Percentiles rank a stretch among this genome's conserved stretches.
Conservation (phyloP, 2,329 filamentous ascomycete genomes). For the Verticillium nubilum region DNA sequence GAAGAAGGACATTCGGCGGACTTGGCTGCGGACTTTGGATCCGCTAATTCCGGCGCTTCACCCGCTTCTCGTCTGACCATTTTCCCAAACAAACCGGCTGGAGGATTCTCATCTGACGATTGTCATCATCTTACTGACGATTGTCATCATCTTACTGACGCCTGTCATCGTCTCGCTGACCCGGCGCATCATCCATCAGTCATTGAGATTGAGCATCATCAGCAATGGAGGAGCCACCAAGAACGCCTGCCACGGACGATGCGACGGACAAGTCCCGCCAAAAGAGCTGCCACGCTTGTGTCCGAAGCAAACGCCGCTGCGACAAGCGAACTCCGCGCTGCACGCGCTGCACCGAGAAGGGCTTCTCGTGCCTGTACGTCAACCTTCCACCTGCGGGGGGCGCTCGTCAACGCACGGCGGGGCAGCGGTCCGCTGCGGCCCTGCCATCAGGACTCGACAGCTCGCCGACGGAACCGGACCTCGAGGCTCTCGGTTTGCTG, state of each 20-base stretch:
- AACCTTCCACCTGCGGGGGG: neutral
- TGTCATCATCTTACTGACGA: neutral
- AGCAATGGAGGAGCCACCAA: neutral
- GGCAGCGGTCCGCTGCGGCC: neutral
- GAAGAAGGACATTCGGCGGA: neutral
- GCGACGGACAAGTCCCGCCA: conserved; percentile 20
- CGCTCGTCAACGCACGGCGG: neutral
- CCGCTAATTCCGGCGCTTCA: neutral
- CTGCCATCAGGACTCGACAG: neutral
- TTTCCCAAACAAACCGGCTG: neutral
- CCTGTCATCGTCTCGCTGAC: too few relatives aligned
- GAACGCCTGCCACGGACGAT: neutral
- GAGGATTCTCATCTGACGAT: neutral
- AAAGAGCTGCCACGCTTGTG: conserved; percentile 42
- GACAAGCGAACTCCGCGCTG: conserved; percentile 37
- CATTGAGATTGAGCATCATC: too few relatives aligned
- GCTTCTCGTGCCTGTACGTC: conserved; percentile 31
- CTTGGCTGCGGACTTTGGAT: neutral
- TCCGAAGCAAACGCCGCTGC: conserved; percentile 38
- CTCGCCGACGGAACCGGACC: neutral
- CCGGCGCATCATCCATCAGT: neutral
- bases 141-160: neutral
- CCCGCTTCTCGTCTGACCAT: neutral
- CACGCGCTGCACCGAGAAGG: conserved; percentile 34
- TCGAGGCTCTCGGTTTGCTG: neutral